A percentile compares a stretch with the other conserved stretches of the same genome.
phyloP scores from a whole-genome alignment of 225 moss, liverwort and hornwort genomes.

The Takakia lepidozioides region DNA sequence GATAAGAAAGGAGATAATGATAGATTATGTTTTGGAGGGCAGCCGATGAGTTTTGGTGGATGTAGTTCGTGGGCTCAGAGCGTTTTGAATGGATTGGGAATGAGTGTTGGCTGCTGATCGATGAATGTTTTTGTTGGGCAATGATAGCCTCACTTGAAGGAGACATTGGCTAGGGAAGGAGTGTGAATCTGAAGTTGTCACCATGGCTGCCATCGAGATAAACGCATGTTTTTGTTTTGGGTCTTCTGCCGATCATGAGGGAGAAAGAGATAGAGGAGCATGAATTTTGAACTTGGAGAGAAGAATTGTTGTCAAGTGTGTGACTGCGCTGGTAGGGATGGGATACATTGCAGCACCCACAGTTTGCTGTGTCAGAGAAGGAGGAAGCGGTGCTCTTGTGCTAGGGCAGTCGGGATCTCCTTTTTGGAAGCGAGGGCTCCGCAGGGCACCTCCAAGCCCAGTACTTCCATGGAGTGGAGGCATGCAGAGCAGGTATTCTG shows the following conservation, averaged over 20 bases:
- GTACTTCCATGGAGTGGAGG: conserved; percentile 22
- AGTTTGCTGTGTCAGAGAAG: conserved; percentile 28
- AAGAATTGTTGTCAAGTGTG: neutral
- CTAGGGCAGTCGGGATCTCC: conserved; percentile 25
- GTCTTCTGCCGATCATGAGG: neutral
- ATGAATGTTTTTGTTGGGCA: no score
- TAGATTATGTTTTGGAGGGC: no score
- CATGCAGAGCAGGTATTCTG: conserved; percentile 35
- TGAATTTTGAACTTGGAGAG: conserved; percentile 8
- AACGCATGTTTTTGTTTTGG: neutral
- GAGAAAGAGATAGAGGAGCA: neutral
- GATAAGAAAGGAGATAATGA: no score
- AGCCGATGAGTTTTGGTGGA: no score
- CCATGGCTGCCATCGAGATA: no score
- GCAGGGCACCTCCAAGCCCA: conserved; percentile 6
- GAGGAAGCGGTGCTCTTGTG: conserved; percentile 25
- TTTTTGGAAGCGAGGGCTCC: conserved; percentile 16
- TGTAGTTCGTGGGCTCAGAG: no score
- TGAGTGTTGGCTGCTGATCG: no score
- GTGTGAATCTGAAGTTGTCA: no score
- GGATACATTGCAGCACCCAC: conserved; percentile 13
- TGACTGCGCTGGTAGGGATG: conserved; percentile 15
- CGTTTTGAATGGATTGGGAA: no score
- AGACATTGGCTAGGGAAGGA: no score
- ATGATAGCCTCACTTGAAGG: no score